Base-by-base conservation (phyloP, 2,329 filamentous ascomycete species). In the Pseudocercospora cruenta region DNA sequence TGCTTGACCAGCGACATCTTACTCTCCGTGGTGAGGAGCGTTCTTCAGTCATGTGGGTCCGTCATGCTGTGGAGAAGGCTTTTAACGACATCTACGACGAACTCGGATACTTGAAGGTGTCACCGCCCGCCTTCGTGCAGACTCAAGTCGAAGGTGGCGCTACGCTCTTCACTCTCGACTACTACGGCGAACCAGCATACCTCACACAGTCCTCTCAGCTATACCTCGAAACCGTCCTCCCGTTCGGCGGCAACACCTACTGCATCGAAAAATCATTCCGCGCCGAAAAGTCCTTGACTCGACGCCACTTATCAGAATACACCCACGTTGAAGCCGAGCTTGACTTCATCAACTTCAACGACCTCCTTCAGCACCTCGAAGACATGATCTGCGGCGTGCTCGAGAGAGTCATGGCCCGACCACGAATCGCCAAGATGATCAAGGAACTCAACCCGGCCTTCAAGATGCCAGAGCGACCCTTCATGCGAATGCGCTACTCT, bases 261-360 rank as follows among this genome's bases (percentile, higher is more conserved):
- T 98, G 94, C 78, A 94, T 99, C 75, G 94, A 97, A 81, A 97
- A 97, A 80, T 98, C 94, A 1, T 99, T 99, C 90, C 94, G 95
- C 68, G 95, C 95, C 14, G 95, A 99, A 82, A 97, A 97, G 83
- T 94, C 91, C 6, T 85, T 98, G 65, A 99, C 95, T 58, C 91
- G 95, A 68, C 92, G 95, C 76, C 95, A 99, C 79, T 82, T 99
- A 74, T 92, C 93, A 57, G 95, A 99, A 82, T 99, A 97, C 84
- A 96, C 94, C 1, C 95, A 99, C 82, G 87, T 99, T 72, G 95
- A 99, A 82, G 94, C 90, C 66, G 95, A 99, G 80, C 86, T 99
- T 67, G 95, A 98, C 83, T 98, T 95, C 78, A 96, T 99, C 82
- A 88, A 87, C 72, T 99, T 99, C 77, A 87, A 91, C 71, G 93